Evolutionary conservation across 202 grass and related monocot species (phyloP).

Genomic region (Brachypodium distachyon): DNA sequence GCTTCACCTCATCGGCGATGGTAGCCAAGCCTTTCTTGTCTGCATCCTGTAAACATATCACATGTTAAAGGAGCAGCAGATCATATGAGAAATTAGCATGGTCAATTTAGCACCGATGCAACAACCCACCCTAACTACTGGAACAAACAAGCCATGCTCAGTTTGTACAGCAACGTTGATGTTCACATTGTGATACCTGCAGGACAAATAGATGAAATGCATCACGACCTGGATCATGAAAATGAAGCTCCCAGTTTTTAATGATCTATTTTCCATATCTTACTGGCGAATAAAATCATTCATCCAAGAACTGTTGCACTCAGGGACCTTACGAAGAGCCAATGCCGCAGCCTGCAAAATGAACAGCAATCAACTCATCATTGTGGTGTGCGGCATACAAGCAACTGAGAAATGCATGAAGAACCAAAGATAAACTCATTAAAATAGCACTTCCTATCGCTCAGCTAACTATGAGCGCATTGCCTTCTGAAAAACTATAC

Average conservation of each 20-base stretch:
- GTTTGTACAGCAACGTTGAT: constrained; percentile 47
- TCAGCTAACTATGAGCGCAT: neutral
- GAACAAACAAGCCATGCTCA: constrained; percentile 47
- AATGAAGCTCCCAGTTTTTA: neutral
- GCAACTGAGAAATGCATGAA: neutral
- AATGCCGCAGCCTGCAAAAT: constrained; percentile 53
- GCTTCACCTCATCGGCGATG: constrained; percentile 43
- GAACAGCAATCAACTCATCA: neutral
- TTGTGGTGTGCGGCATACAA: neutral
- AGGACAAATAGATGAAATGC: neutral
- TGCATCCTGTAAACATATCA: constrained; percentile 12
- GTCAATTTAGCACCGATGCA: neutral
- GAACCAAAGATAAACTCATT: neutral
- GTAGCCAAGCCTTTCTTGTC: constrained; percentile 38
- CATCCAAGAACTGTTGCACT: constrained; percentile 77
- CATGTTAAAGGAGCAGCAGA: neutral
- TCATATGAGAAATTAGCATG: neutral
- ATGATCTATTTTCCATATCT: neutral
- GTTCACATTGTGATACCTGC: constrained; percentile 44
- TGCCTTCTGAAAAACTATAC: neutral
- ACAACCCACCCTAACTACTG: constrained; percentile 32
- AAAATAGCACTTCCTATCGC: neutral
- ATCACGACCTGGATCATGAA: neutral
- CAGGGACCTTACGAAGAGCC: constrained; percentile 65
- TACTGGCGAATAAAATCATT: constrained; percentile 79